Base-by-base conservation (phyloP, 106 monocot species). In the Alisma plantagoaquatica region DNA sequence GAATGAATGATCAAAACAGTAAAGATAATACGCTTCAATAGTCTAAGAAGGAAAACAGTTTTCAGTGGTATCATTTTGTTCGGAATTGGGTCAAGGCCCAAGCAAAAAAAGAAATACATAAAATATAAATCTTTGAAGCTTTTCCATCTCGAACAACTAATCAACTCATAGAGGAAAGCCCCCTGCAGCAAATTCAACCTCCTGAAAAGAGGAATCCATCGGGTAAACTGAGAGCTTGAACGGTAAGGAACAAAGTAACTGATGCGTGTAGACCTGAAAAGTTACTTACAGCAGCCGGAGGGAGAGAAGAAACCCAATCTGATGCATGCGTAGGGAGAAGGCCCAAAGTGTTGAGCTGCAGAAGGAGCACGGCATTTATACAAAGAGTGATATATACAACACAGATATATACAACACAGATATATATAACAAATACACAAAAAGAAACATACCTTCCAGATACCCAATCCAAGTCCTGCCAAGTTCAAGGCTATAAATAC, bases 291-390 rank as follows among this genome's bases (percentile, higher is more conserved):
- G 30, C 75, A 35, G 85, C 91, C 67, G 91, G 91, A 10, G 81
- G 23, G 29, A 92, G 70, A n/a, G 86, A 92, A 27, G 81, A 86
- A 61, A 92, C 91, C 91, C 91, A 92, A 48, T 92, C 91, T 17
- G 86, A 92, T 47, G 86, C 67, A 81, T 92, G 85, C 42, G 85
- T 86, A 33, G 91, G 91, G 43, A 92, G 78, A 73, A 92, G 91
- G 35, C 91, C 91, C 63, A 84, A 70, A 9, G 84, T 77, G 56
- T 91, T 91, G 30, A 91, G 74, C 91, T 91, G 73, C 57, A 45
- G 71, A 62, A 62, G 33, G 44, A 12, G 33, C 4, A 41, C 12
- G 44, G 17, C 0, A 43, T 26, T 52, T 6, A 43, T 27, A 6
- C 11, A 4, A 32, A 21, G 25, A 33, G 1, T 47, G 23, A 19